A percentile compares a stretch with the other conserved stretches of the same genome.
Conservation (phyloP, 2,329 filamentous ascomycete genomes). For the Pestalotiopsis sp. region DNA sequence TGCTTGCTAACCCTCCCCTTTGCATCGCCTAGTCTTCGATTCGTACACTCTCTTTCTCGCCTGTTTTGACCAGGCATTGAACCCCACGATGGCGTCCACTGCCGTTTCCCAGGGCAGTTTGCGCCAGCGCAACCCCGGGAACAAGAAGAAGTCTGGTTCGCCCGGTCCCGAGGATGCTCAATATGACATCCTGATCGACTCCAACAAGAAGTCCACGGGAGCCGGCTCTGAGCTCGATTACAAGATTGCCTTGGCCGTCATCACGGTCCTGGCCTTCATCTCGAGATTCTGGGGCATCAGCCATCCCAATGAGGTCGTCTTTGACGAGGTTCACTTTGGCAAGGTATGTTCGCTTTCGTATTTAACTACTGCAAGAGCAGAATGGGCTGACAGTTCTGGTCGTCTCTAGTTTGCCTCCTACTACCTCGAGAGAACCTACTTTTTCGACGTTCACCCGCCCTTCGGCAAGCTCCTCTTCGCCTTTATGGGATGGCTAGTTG, state of each 20-base stretch:
- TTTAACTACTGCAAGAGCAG: background rate
- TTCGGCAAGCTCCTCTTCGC: slow-evolving; percentile 98
- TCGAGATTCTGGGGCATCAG: slow-evolving; percentile 96
- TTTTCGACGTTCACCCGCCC: slow-evolving; percentile 98
- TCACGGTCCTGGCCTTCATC: slow-evolving; percentile 83
- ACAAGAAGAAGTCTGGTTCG: slow-evolving; percentile 52
- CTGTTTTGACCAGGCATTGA: slow-evolving; percentile 2
- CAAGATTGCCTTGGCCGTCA: slow-evolving; percentile 73
- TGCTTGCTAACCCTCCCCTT: background rate
- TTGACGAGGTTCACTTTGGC: slow-evolving; percentile 98
- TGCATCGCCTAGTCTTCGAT: slow-evolving; percentile 1
- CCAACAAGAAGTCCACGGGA: slow-evolving; percentile 38
- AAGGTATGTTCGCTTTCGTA: slow-evolving; percentile 66
- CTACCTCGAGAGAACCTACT: slow-evolving; percentile 96
- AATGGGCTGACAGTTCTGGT: background rate
- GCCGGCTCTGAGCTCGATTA: slow-evolving; percentile 77
- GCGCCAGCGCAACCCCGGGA: slow-evolving; percentile 59
- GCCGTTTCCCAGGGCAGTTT: slow-evolving; percentile 54
- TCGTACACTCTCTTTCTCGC: slow-evolving; percentile 11
- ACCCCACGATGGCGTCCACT: slow-evolving; percentile 17
- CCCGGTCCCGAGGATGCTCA: slow-evolving; percentile 46
- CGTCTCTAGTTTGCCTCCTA: slow-evolving; percentile 67
- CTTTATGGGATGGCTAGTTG: slow-evolving; percentile 94
- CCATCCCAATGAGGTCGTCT: slow-evolving; percentile 95
- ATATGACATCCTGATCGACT: slow-evolving; percentile 52